Base-by-base conservation (phyloP, 805 yeast genomes). In the Candida germanica region DNA sequence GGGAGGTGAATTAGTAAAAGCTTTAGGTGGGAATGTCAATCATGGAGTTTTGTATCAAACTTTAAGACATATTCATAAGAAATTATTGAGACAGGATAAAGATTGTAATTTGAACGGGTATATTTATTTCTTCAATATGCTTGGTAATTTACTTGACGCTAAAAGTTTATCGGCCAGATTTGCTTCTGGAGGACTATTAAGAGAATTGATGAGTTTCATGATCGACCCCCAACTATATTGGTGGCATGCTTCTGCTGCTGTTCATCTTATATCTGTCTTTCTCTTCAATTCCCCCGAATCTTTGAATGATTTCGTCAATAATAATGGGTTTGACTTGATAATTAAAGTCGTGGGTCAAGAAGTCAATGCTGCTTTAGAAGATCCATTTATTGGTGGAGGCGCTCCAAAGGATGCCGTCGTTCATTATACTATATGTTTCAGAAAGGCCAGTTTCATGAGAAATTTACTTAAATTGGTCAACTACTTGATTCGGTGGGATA, bases 31-130 rank as follows among this genome's bases (percentile, higher is more conserved):
- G 7, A 87, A 87, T 54, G 87, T 89, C 26, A 79, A 80, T 42
- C 96, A 89, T 58, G 97, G 97, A 1, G 61, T 79, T 9, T 52
- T 89, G 26, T 85, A 83, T 61, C 88, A 85, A 50, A 73, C 81
- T 20, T 55, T 88, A 19, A 73, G 89, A 38, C 68, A 69, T 28
- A 75, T 87, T n/a, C 66, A 76, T 36, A 76, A 78, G 39, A 60
- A 69, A 27, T 46, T 79, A 23, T 58, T 66, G 31, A 60, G 64
- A 7, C 70, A 73, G 1, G 68, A 41, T 25, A 59, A 54, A 5
- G 58, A 59, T 28, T 51, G 43, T 19, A 48, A 36, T 27, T 61
- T 59, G 28, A 53, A 65, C 5, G 75, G 73, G 18, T 80, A 79
- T 40, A 73, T 71, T 18, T 74, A 49, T 57, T 79, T 62, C 42